Evolutionary conservation across 805 yeast genomes (phyloP), one percentile per base, ranked within the genome.

Genomic region (Candida maris): DNA sequence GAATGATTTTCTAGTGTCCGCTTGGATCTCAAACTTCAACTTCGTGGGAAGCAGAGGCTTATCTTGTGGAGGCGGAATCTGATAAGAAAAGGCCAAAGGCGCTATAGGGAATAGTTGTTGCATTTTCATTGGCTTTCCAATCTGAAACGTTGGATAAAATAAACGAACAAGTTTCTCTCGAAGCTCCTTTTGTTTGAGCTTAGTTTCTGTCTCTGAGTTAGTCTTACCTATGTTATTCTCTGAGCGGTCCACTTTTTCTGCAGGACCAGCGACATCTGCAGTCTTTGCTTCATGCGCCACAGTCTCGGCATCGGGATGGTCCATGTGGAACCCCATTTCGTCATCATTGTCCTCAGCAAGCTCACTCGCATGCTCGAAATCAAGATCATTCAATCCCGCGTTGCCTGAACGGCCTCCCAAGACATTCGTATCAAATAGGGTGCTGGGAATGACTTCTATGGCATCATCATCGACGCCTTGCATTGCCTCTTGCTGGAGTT

Each of bases 121-220:
- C 74, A 81, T 75, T 46, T 77, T 75, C 48, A 82, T 65, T 1
- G 79, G 71, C 30, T 71, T 65, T 18, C 76, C 70, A 16, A 65
- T 66, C 37, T 69, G 65, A 57, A 80, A 86, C 1, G 72, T 65
- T 0, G 95, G 95, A 52, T 71, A 85, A 49, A 77, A 76, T 23
- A 65, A 62, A 27, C 64, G 57, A 20, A 79, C 56, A 13, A 68
- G 38, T 9, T 52, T 54, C 27, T 61, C 62, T 38, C 36, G 62
- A 38, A 55, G 52, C 39, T 50, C 51, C 32, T 58, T 61, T 33
- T 65, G 61, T 20, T 52, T 51, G 17, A 52, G 56, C n/a, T 44
- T 41, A 23, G 44, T 43, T 30, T 47, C 45, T 8, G 24, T 17
- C 31, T 38, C 24, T 28, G 21, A 8, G 8, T 8, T 18, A 7